These are phyloP conservation scores for Diaporthe amygdali DNA, from an alignment of 2,329 filamentous ascomycete genomes.

Conservation along the genomic window DNA sequence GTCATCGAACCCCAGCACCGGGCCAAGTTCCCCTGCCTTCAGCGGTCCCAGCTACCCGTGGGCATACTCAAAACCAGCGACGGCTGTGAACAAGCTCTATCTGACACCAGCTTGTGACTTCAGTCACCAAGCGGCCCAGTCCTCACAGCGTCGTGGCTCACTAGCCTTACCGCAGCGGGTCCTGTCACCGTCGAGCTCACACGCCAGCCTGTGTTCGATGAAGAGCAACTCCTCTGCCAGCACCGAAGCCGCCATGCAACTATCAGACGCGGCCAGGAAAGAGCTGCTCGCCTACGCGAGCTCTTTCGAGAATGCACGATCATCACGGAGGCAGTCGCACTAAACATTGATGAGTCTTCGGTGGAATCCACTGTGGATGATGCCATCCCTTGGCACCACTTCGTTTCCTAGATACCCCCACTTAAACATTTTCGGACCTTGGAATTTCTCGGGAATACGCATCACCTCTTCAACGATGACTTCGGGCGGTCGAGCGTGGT, in stretches of 20 bases:
- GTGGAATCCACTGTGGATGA: constrained; percentile 16
- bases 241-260: constrained; percentile 57
- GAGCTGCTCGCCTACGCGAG: constrained; percentile 87
- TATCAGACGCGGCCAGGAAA: constrained; percentile 78
- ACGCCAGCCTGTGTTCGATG: constrained; percentile 83
- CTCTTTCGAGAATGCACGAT: constrained; percentile 82
- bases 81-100: constrained; percentile 59
- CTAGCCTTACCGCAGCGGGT: constrained; percentile 43
- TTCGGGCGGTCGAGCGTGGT: constrained; percentile 5
- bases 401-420: constrained; percentile 47
- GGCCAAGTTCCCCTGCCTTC: constrained; percentile 62
- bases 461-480: constrained; percentile 15
- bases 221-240: constrained; percentile 63
- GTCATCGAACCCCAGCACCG: constrained; percentile 58
- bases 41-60: constrained; percentile 57
- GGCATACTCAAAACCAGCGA: constrained; percentile 36
- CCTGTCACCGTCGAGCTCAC: constrained; percentile 76
- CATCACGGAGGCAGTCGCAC: constrained; percentile 62
- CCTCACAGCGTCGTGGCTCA: constrained; percentile 43
- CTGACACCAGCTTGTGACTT: constrained; percentile 81
- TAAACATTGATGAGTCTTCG: constrained; percentile 41
- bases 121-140: constrained; percentile 56
- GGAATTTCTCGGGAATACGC: constrained; percentile 18
- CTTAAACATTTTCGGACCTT: constrained; percentile 16
- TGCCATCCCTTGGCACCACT: constrained; percentile 30